phyloP scores from a whole-genome alignment of 345 rosid species.

The Ricinus communis region DNA sequence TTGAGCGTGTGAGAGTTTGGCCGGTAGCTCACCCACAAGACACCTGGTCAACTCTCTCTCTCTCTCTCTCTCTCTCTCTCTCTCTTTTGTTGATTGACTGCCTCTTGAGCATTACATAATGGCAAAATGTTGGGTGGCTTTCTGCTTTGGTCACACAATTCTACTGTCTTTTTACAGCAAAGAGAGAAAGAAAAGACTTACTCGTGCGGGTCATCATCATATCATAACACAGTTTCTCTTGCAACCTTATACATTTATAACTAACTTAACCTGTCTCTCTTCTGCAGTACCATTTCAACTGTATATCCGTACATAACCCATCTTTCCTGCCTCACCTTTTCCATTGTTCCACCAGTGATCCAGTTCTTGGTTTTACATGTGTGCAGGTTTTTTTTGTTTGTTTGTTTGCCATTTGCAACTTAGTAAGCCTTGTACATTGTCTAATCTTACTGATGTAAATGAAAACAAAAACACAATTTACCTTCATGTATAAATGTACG shows the following conservation, averaged over 20 bases:
- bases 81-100: constrained; percentile 8
- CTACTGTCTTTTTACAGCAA: background rate
- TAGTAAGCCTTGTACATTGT: no score
- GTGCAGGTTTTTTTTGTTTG: no score
- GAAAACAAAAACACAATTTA: no score
- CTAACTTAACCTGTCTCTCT: constrained; percentile 1
- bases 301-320: background rate
- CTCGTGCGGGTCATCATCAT: constrained; percentile 6
- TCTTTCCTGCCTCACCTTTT: no score
- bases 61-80: constrained; percentile 3
- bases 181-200: background rate
- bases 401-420: no score
- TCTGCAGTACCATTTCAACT: background rate
- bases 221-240: no score
- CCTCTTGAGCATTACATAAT: background rate
- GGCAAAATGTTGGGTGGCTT: constrained; percentile 12
- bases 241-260: background rate
- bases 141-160: constrained; percentile 16
- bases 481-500: no score
- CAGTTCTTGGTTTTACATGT: no score
- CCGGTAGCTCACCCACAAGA: constrained; percentile 93
- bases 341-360: no score
- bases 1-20: constrained; percentile 73
- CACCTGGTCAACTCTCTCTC: constrained; percentile 63
- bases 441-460: no score